Conservation (phyloP, 2,329 filamentous ascomycete genomes). For the Colletotrichum sp. region DNA sequence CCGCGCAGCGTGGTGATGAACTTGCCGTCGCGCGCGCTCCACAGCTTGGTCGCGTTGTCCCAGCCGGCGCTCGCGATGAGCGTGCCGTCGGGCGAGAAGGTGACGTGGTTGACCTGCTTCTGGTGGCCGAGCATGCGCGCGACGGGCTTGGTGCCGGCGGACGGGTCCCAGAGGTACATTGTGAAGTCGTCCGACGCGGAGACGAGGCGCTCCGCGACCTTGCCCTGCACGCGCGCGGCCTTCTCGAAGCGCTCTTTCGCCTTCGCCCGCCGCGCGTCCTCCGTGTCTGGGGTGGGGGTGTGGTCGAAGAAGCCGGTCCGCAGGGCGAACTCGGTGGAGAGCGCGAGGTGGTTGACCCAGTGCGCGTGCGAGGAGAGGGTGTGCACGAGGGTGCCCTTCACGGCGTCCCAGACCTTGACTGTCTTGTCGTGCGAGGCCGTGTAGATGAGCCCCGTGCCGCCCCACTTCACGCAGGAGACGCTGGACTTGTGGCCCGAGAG, state of each 20-base stretch:
- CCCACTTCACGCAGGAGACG: conserved; percentile 93
- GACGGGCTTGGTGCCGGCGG: conserved; percentile 79
- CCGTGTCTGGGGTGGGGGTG: conserved; percentile 68
- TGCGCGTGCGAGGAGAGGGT: conserved; percentile 85
- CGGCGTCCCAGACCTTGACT: conserved; percentile 87
- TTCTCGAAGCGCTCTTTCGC: conserved; percentile 86
- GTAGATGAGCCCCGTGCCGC: conserved; percentile 85
- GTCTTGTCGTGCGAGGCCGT: conserved; percentile 90
- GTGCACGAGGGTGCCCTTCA: conserved; percentile 79
- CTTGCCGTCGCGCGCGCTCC: conserved; percentile 72
- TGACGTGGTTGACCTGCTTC: conserved; percentile 95
- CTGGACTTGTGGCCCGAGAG: conserved; percentile 88
- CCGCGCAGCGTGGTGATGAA: conserved; percentile 89
- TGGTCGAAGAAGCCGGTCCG: conserved; percentile 90
- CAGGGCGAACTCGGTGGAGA: conserved; percentile 91
- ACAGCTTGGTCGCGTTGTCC: conserved; percentile 95
- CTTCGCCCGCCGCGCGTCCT: conserved; percentile 74
- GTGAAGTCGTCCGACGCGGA: conserved; percentile 96
- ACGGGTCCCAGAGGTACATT: conserved; percentile 93
- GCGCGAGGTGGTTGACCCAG: conserved; percentile 93
- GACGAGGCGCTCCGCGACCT: conserved; percentile 82
- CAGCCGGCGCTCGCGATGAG: conserved; percentile 89
- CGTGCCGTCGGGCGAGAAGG: conserved; percentile 88
- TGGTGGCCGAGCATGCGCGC: conserved; percentile 92
- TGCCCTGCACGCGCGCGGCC: conserved; percentile 77